Evolutionary conservation across 2,329 filamentous ascomycete genomes (phyloP).

Genomic region (Rutstroemia sp.): DNA sequence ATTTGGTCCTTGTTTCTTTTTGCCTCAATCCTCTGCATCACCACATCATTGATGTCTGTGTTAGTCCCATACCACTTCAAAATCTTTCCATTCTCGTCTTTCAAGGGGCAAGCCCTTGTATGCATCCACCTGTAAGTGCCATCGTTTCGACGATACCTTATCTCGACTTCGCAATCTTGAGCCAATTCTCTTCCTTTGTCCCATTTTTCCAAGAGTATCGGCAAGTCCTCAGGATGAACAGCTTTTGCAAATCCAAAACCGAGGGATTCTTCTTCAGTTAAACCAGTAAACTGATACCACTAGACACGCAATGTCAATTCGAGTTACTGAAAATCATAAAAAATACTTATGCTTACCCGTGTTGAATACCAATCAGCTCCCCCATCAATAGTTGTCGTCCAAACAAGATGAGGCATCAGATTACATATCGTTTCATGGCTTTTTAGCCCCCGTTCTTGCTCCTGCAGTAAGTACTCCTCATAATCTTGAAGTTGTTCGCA

Average conservation of each 20-base stretch:
- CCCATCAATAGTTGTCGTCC: conserved; percentile 17
- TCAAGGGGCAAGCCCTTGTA: conserved; percentile 15
- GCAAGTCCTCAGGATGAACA: conserved; percentile 17
- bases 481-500: conserved; percentile 18
- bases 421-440: conserved; percentile 21
- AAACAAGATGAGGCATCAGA: conserved; percentile 21
- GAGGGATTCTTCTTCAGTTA: conserved; percentile 13
- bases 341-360: conserved; percentile 11
- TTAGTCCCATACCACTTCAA: conserved; percentile 24
- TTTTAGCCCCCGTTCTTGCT: conserved; percentile 12
- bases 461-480: conserved; percentile 10
- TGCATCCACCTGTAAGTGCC: conserved; percentile 24
- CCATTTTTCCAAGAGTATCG: conserved; percentile 11
- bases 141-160: conserved; percentile 19
- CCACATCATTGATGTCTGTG: conserved; percentile 21
- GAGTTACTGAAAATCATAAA: background rate
- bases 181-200: background rate
- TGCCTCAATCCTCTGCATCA: conserved; percentile 20
- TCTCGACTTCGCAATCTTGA: conserved; percentile 15
- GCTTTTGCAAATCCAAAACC: conserved; percentile 10
- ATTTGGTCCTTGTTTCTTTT: conserved; percentile 20
- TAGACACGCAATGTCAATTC: conserved; percentile 1
- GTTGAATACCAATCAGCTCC: conserved; percentile 19
- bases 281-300: conserved; percentile 24
- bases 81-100: conserved; percentile 11